phyloP scores from a whole-genome alignment of 2,329 filamentous ascomycete species.

The Neoscytalidium dimidiatum region DNA sequence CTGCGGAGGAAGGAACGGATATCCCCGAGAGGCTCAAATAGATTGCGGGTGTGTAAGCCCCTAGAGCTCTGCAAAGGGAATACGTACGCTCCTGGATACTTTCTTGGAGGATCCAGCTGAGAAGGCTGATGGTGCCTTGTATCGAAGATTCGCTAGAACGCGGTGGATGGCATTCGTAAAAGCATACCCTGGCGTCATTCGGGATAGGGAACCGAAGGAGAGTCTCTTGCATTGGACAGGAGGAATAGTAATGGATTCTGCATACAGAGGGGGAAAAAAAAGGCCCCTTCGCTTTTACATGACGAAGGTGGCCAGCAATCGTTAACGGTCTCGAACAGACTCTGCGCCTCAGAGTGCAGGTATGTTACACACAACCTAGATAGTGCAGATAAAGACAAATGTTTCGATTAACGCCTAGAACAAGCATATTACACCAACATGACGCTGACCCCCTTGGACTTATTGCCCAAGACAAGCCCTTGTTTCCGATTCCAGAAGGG shows the following conservation, averaged over 20 bases:
- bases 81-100: background rate
- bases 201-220: background rate
- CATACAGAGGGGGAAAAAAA: background rate
- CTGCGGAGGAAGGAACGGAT: background rate
- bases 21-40: constrained; percentile 12
- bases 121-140: background rate
- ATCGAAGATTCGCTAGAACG: background rate
- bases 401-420: no score
- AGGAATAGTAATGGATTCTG: background rate
- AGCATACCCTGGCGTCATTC: constrained; percentile 16
- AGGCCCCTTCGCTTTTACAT: no score
- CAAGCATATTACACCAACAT: no score
- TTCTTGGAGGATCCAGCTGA: background rate
- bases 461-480: no score
- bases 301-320: no score
- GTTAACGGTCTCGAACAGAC: no score
- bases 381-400: no score
- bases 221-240: background rate
- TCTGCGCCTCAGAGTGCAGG: no score
- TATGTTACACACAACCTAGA: no score
- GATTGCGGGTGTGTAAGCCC: background rate
- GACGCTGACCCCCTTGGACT: no score
- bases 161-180: constrained; percentile 9
- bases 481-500: no score
- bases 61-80: background rate